These are phyloP conservation scores for Blastobotrys serpentis DNA, from an alignment of 1,139 yeast species.

Conservation along the genomic window DNA sequence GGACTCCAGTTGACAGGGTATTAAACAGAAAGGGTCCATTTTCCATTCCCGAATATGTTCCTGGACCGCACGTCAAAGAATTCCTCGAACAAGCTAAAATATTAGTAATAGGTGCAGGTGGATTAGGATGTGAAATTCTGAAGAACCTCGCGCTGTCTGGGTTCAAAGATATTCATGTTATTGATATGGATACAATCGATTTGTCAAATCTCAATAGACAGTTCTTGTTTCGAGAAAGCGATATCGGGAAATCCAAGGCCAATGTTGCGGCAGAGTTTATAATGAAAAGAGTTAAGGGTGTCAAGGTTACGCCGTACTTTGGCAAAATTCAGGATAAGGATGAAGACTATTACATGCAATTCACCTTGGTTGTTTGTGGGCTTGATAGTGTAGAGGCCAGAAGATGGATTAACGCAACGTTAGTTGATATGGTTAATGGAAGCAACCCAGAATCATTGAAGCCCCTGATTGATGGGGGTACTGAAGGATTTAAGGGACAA, in stretches of 20 bases:
- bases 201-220: slow-evolving; percentile 87
- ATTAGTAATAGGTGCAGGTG: slow-evolving; percentile 82
- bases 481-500: slow-evolving; percentile 94
- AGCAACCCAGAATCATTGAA: slow-evolving; percentile 56
- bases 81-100: slow-evolving; percentile 37
- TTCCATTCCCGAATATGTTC: slow-evolving; percentile 39
- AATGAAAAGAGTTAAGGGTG: slow-evolving; percentile 46
- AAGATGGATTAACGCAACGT: slow-evolving; percentile 81
- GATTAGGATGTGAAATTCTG: slow-evolving; percentile 89
- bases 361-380: slow-evolving; percentile 79
- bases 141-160: slow-evolving; percentile 81
- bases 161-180: slow-evolving; percentile 70
- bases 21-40: slow-evolving; percentile 41
- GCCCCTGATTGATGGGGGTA: slow-evolving; percentile 92
- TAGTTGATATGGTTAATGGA: slow-evolving; percentile 60
- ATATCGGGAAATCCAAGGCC: slow-evolving; percentile 82
- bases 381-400: slow-evolving; percentile 89
- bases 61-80: slow-evolving; percentile 36
- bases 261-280: slow-evolving; percentile 70
- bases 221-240: slow-evolving; percentile 69
- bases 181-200: slow-evolving; percentile 96
- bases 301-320: slow-evolving; percentile 56
- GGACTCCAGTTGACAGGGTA: slow-evolving; percentile 26
- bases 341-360: slow-evolving; percentile 62
- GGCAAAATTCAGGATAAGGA: slow-evolving; percentile 73